Base-by-base conservation (phyloP, 176 grass and related monocot genomes). In the Luzula sylvatica region DNA sequence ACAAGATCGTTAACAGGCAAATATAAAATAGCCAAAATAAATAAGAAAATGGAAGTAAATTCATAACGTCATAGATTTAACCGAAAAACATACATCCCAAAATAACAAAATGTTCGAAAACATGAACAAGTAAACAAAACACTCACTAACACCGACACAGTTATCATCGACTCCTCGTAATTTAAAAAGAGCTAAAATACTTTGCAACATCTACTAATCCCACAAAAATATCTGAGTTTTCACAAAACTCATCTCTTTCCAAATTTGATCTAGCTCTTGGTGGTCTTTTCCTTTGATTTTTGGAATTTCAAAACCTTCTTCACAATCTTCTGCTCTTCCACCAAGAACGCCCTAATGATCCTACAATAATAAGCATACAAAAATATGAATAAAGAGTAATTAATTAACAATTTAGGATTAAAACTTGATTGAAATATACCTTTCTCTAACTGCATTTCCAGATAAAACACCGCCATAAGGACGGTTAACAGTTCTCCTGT, bases 251-350 rank as follows among this genome's bases (percentile, higher is more conserved):
- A 7, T 13, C 72, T 61, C 15, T 12, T 26, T 17, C 42, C 75
- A 26, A 8, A 53, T 46, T 25, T 65, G 35, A 51, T 78, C 74
- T 82, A 72, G 74, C 86, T 94, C 7, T 82, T 63, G 19, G 70
- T 8, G 3, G 72, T 69, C 70, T 94, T 94, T 27, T 86, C 78
- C 39, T 86, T 86, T 40, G 79, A 74, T 45, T 94, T 94, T 70
- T 94, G 83, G 55, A 94, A 48, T 75, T 94, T 94, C 79, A 95
- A 81, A 47, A 95, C 83, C 38, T 95, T 95, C 79, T 95, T 95
- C 65, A 95, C 88, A 69, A 95, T 95, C 69, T 95, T 95, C 78
- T 95, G 83, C 79, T 87, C 88, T 77, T 95, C 88, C 27, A 94
- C 88, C 65, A 94, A 56, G 50, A 94, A 94, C 16, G 88, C 88